Evolutionary conservation across 257 asterid species (phyloP).

Genomic region (Solanum etuberosum): DNA sequence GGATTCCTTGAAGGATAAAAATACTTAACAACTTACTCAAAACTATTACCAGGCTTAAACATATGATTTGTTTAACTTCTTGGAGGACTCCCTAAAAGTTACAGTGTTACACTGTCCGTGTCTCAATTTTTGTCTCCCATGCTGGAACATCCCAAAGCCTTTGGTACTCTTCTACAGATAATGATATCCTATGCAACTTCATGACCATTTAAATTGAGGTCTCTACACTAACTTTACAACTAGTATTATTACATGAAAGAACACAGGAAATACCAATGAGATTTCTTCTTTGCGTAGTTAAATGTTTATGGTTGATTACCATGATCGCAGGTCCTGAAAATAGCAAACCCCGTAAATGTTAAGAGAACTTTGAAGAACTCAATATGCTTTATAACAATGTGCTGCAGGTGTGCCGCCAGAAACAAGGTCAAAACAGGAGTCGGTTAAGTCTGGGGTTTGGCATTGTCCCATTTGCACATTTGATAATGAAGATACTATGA

Average conservation of each 20-base stretch:
- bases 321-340: neutral
- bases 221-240: neutral
- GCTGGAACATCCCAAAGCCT: neutral
- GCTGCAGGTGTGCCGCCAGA: conserved; percentile 24
- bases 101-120: neutral
- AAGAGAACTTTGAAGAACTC: neutral
- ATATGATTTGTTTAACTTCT: neutral
- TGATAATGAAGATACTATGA: conserved; percentile 69
- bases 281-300: neutral
- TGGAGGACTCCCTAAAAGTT: neutral
- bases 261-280: neutral
- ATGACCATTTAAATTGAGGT: neutral
- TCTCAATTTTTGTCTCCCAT: neutral
- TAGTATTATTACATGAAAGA: neutral
- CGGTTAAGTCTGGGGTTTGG: conserved; percentile 48
- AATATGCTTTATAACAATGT: conserved; percentile 11
- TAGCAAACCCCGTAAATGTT: neutral
- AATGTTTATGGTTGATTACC: neutral
- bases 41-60: neutral
- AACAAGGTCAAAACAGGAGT: conserved; percentile 29
- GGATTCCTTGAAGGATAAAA: neutral
- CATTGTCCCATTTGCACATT: conserved; percentile 87
- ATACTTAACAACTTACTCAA: neutral
- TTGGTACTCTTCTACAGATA: neutral
- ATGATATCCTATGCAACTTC: neutral